Evolutionary conservation across 768 basidiomycete genomes (phyloP).

Genomic region (Mycena floridula): DNA sequence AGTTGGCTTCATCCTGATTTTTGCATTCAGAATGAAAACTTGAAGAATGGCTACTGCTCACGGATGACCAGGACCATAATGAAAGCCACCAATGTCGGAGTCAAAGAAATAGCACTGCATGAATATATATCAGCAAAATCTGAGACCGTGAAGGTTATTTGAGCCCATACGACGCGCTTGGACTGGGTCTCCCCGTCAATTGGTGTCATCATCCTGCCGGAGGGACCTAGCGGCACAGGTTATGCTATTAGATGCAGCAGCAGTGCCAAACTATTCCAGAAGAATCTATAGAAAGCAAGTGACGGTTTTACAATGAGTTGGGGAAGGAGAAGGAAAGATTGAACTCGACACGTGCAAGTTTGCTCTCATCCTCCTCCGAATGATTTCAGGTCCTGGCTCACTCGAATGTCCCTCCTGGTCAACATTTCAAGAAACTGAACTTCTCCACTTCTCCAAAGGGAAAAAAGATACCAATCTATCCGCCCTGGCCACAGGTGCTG

Average conservation of each 20-base stretch:
- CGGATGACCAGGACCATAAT: conserved; percentile 98
- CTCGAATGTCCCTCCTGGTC: no score
- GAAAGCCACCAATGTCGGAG: conserved; percentile 98
- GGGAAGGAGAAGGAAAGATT: no score
- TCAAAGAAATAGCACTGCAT: conserved; percentile 97
- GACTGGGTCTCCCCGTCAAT: conserved; percentile 68
- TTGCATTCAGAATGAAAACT: conserved; percentile 3
- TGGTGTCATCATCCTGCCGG: conserved; percentile 21
- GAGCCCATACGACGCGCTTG: conserved; percentile 76
- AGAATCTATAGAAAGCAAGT: no score
- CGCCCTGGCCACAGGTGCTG: no score
- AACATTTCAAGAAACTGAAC: no score
- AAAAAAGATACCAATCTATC: no score
- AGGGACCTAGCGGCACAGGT: neutral
- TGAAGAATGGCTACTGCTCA: conserved; percentile 28
- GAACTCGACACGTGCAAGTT: no score
- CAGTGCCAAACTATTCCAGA: neutral
- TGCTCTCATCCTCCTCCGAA: no score
- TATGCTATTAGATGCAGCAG: no score
- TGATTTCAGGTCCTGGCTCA: no score
- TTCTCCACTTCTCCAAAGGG: no score
- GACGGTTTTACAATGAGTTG: no score
- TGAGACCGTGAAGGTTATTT: conserved; percentile 9
- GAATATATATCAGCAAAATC: conserved; percentile 5
- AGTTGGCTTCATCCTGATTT: conserved; percentile 88